Conservation (phyloP, 495 filamentous ascomycete species). For the Tuber umbilicatum region DNA sequence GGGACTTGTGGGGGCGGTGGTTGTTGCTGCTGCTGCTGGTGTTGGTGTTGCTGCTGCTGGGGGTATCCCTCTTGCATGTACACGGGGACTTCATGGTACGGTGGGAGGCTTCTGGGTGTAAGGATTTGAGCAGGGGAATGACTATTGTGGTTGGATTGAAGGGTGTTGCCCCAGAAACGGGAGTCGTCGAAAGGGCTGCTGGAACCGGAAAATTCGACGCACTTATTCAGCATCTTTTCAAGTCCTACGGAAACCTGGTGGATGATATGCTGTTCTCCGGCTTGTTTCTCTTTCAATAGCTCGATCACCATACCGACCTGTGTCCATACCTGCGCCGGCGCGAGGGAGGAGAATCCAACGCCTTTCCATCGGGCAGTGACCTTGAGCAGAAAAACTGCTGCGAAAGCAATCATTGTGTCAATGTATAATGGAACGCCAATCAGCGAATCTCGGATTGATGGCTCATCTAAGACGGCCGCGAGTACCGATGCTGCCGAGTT, state of each 20-base stretch:
- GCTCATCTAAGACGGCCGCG: conserved; percentile 52
- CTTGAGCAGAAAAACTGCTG: conserved; percentile 54
- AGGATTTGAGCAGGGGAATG: conserved; percentile 18
- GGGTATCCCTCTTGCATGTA: conserved; percentile 9
- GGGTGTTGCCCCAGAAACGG: conserved; percentile 31
- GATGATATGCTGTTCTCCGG: conserved; percentile 51
- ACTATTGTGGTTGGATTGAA: conserved; percentile 11
- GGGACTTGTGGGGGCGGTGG: conserved; percentile 17
- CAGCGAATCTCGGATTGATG: conserved; percentile 50
- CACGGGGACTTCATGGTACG: conserved; percentile 18
- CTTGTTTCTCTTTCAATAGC: conserved; percentile 50
- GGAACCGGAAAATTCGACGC: conserved; percentile 34
- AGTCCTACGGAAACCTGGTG: conserved; percentile 51
- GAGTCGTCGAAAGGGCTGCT: conserved; percentile 39
- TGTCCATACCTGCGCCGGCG: conserved; percentile 46
- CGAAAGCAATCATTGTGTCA: conserved; percentile 59
- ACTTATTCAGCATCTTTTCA: conserved; percentile 46
- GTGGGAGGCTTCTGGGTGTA: conserved; percentile 14
- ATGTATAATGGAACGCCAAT: conserved; percentile 46
- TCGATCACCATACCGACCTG: conserved; percentile 50
- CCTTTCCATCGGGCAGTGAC: conserved; percentile 52
- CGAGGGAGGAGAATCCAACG: conserved; percentile 48
- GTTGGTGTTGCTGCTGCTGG: conserved; percentile 19
- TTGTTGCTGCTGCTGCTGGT: conserved; percentile 31
- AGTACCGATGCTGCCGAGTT: conserved; percentile 53